A percentile compares a stretch with the other conserved stretches of the same genome.
These are phyloP conservation scores for Vaucheria bursata DNA, from an alignment of 352 stramenopile genomes.

Conservation along the genomic window DNA sequence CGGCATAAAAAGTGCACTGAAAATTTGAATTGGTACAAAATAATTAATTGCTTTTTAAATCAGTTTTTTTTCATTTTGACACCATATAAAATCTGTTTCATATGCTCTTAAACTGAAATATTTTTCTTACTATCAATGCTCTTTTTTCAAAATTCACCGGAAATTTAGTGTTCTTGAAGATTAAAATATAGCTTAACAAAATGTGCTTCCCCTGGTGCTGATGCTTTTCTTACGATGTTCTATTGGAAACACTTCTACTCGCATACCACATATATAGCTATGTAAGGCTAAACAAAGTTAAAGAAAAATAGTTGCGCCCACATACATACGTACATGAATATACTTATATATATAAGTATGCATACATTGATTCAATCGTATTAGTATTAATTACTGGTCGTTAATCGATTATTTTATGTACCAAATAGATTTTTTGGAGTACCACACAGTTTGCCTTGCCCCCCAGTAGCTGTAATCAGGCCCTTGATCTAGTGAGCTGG, in stretches of 20 bases:
- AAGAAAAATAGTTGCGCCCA: not conserved
- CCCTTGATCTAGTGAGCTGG: slow-evolving; percentile 28
- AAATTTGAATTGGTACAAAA: too few relatives aligned
- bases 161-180: too few relatives aligned
- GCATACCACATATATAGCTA: not conserved
- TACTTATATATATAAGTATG: not conserved
- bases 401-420: not conserved
- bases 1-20: too few relatives aligned
- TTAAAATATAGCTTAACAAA: too few relatives aligned
- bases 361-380: not conserved
- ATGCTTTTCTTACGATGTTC: too few relatives aligned
- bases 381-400: not conserved
- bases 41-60: too few relatives aligned
- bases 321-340: not conserved
- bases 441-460: slow-evolving; percentile 83
- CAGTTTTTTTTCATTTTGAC: not conserved
- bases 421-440: slow-evolving; percentile 94
- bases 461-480: not conserved
- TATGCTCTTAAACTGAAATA: not conserved
- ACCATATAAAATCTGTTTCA: not conserved
- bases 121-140: not conserved
- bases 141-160: not conserved
- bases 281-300: not conserved
- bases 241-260: too few relatives aligned
- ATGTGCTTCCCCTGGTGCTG: too few relatives aligned